phyloP scores from a whole-genome alignment of 2,329 filamentous ascomycete species.

The Nothomitra cinnamomea region DNA sequence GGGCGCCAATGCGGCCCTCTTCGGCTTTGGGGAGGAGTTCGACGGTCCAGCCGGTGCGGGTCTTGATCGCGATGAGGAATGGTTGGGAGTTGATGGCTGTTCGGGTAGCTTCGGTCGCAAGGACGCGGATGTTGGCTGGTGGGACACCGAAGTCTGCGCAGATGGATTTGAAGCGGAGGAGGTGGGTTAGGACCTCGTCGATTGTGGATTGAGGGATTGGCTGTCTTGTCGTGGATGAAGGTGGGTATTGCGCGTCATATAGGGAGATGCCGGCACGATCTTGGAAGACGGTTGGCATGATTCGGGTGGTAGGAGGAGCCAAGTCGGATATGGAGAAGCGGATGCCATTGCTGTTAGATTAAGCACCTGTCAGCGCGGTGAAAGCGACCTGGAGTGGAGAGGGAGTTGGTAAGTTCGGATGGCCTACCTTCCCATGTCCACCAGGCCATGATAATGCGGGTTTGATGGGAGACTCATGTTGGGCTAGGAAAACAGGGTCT shows the following conservation, averaged over 20 bases:
- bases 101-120: slow-evolving; percentile 81
- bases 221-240: slow-evolving; percentile 19
- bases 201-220: slow-evolving; percentile 46
- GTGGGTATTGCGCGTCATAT: slow-evolving; percentile 56
- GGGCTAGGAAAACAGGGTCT: too few species aligned
- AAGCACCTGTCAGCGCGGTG: neutral
- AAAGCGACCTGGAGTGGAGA: neutral
- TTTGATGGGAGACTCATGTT: neutral
- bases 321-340: slow-evolving; percentile 80
- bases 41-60: slow-evolving; percentile 49
- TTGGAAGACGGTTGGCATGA: slow-evolving; percentile 61
- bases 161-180: slow-evolving; percentile 54
- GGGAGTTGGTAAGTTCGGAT: neutral
- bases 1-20: slow-evolving; percentile 67
- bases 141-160: slow-evolving; percentile 55
- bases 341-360: slow-evolving; percentile 58
- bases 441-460: slow-evolving; percentile 10
- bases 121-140: slow-evolving; percentile 46
- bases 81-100: slow-evolving; percentile 56
- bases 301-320: slow-evolving; percentile 50
- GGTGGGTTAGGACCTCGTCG: slow-evolving; percentile 42
- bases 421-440: slow-evolving; percentile 25
- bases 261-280: slow-evolving; percentile 69
- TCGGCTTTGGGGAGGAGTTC: slow-evolving; percentile 59
- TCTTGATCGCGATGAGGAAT: slow-evolving; percentile 48